Evolutionary conservation across 108 stramenopile species (phyloP).

Genomic region (Aurantiochytrium sp.): DNA sequence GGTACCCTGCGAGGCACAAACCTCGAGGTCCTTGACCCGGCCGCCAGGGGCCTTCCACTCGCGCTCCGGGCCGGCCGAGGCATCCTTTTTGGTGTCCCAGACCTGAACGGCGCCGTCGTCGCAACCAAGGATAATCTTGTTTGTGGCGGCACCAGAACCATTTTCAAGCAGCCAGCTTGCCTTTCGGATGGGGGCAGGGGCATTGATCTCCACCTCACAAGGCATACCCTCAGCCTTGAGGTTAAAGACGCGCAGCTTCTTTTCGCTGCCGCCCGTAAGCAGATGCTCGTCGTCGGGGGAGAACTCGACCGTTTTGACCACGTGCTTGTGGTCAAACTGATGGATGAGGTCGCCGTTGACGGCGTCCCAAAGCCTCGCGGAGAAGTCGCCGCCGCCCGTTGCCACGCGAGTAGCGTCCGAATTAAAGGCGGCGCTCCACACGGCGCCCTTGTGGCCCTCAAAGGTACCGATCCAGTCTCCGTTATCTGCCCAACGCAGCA

Average conservation of each 20-base stretch:
- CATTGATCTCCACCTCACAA: neutral
- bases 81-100: neutral
- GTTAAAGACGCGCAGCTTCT: conserved; percentile 73
- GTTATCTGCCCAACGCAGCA: conserved; percentile 82
- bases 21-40: neutral
- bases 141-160: neutral
- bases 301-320: conserved; percentile 90
- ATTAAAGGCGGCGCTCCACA: conserved; percentile 88
- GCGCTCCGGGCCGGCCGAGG: neutral
- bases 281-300: conserved; percentile 61
- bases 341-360: conserved; percentile 42
- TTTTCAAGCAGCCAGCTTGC: neutral
- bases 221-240: conserved; percentile 29
- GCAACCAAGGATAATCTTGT: neutral
- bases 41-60: neutral
- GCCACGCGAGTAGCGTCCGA: conserved; percentile 77
- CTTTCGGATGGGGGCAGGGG: neutral
- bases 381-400: conserved; percentile 60
- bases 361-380: conserved; percentile 49
- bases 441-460: conserved; percentile 97
- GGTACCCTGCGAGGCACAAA: neutral
- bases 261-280: conserved; percentile 90
- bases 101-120: neutral
- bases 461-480: conserved; percentile 99
- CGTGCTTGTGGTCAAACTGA: conserved; percentile 77